phyloP scores from a whole-genome alignment of 192 early-diverging fungal species.

The Mycoemilia scoparia region DNA sequence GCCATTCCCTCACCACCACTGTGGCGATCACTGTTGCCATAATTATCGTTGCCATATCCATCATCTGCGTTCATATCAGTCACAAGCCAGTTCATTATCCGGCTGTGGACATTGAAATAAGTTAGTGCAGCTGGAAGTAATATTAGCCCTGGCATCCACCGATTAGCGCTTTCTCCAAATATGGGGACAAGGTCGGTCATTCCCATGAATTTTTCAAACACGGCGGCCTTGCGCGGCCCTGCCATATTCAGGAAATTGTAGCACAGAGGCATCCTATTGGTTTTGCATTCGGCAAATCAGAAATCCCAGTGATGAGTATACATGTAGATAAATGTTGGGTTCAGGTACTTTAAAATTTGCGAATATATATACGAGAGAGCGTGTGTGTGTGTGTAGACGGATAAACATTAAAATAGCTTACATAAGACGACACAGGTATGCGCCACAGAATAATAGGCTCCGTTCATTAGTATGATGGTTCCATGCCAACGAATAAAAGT shows the following conservation, averaged over 20 bases:
- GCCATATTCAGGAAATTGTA: slow-evolving; percentile 81
- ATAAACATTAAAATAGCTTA: slow-evolving; percentile 30
- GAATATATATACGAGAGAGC: too few relatives aligned
- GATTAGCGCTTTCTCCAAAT: slow-evolving; percentile 70
- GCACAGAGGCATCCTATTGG: slow-evolving; percentile 72
- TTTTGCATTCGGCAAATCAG: too few relatives aligned
- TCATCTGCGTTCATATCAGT: slow-evolving; percentile 12
- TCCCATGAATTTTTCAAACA: slow-evolving; percentile 51
- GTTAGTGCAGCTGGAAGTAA: slow-evolving; percentile 55
- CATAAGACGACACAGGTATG: slow-evolving; percentile 70
- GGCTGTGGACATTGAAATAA: slow-evolving; percentile 66
- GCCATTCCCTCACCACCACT: too few relatives aligned
- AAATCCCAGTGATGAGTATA: too few relatives aligned
- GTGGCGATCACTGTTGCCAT: too few relatives aligned
- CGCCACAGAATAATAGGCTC: slow-evolving; percentile 80
- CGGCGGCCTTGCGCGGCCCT: slow-evolving; percentile 26
- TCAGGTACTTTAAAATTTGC: too few relatives aligned
- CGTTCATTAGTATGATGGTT: slow-evolving; percentile 88
- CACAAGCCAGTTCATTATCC: slow-evolving; percentile 49
- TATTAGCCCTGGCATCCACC: slow-evolving; percentile 74
- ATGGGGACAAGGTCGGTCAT: slow-evolving; percentile 77
- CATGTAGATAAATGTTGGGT: too few relatives aligned
- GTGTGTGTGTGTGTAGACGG: not conserved
- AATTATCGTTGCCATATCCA: too few relatives aligned
- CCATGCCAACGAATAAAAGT: slow-evolving; percentile 72